Conservation (phyloP, 2,329 filamentous ascomycete genomes). For the Fusarium austroafricanum region DNA sequence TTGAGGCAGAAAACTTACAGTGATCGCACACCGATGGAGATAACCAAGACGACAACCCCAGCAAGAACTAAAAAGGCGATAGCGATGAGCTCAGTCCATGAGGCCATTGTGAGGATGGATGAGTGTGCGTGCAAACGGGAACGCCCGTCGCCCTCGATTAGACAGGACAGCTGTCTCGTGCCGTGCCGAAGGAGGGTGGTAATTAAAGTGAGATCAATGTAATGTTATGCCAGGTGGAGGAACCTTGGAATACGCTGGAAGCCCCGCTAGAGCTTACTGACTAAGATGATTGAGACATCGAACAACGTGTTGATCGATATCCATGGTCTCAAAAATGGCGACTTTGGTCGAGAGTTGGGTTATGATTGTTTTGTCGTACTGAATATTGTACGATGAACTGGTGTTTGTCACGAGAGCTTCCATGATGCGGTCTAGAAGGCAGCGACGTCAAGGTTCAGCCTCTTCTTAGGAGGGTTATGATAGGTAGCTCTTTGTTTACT, state of each 20-base stretch:
- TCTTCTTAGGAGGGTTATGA: neutral
- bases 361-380: neutral
- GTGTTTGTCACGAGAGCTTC: neutral
- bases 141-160: no score
- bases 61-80: slow-evolving; percentile 65
- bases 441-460: neutral
- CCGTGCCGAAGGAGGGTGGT: neutral
- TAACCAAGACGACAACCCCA: slow-evolving; percentile 63
- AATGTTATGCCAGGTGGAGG: slow-evolving; percentile 3
- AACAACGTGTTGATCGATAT: neutral
- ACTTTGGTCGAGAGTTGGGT: neutral
- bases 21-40: slow-evolving; percentile 66
- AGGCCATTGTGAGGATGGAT: slow-evolving; percentile 41
- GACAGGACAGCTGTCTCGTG: neutral
- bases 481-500: no score
- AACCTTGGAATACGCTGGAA: slow-evolving; percentile 2
- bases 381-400: neutral
- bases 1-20: slow-evolving; percentile 57
- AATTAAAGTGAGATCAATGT: slow-evolving; percentile 12
- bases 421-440: neutral
- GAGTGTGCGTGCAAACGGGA: no score
- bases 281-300: neutral
- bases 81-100: slow-evolving; percentile 55
- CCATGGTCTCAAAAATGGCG: neutral
- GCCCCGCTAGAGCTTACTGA: slow-evolving; percentile 9